phyloP scores from a whole-genome alignment of 2,329 filamentous ascomycete genomes.

The Metarhizium sp. region DNA sequence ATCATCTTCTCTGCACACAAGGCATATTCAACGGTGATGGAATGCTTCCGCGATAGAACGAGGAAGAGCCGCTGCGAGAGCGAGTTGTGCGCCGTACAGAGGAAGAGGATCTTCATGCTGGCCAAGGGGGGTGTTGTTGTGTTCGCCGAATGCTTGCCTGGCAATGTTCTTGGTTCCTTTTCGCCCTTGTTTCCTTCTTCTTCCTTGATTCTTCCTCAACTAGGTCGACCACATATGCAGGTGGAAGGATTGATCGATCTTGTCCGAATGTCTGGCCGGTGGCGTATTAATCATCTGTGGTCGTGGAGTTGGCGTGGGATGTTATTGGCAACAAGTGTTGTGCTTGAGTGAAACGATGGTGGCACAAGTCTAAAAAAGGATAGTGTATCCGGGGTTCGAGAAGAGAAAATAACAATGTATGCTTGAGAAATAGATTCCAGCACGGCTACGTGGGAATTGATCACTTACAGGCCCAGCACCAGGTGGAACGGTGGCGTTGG shows the following conservation, averaged over 20 bases:
- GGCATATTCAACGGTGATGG: conserved; percentile 30
- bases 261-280: background rate
- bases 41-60: conserved; percentile 23
- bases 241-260: background rate
- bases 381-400: background rate
- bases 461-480: background rate
- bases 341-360: background rate
- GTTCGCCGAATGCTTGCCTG: background rate
- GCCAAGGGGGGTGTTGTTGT: background rate
- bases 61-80: conserved; percentile 30
- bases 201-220: background rate
- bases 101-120: conserved; percentile 29
- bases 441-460: background rate
- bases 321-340: background rate
- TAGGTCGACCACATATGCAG: background rate
- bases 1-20: conserved; percentile 24
- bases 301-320: background rate
- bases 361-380: background rate
- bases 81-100: conserved; percentile 36
- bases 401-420: background rate
- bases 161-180: background rate
- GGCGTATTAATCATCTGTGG: background rate
- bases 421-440: background rate
- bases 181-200: background rate
- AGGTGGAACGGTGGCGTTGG: background rate